Base-by-base conservation (phyloP, 331 rosid genomes). In the Erythrophleum ivorense region DNA sequence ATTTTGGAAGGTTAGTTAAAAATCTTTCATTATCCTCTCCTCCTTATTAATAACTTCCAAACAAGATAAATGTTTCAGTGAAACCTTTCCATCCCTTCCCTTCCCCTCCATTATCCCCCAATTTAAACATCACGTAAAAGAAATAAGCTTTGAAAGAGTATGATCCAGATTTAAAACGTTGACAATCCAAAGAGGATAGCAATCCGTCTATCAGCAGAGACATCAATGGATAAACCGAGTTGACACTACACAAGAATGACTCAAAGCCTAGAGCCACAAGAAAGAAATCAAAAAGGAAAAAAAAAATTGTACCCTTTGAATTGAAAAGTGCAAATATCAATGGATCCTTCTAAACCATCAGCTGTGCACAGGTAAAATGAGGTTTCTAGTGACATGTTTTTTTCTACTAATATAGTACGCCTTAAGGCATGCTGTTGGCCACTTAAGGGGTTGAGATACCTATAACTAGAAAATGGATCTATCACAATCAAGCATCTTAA, bases 191-290 rank as follows among this genome's bases (percentile, higher is more conserved):
- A n/a, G 78, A 31, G 73, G 29, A 57, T 2, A 64, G 10, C n/a
- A 38, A 68, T 40, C 40, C 3, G 29, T 54, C 1, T 5, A 69
- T 34, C 64, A 45, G 75, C 33, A 57, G 52, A 79, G 54, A 75
- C 64, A 46, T 66, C 59, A 63, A 43, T 19, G 36, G 31, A 24
- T 29, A 53, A 57, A 58, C 50, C 46, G 12, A 71, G 58, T 70
- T 64, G 46, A 65, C 68, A 31, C 48, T 50, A 78, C 55, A 48
- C 19, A 36, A 58, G 18, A 50, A 72, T 78, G 77, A 57, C 53
- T 73, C 71, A 64, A 24, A 1, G 29, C 29, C 29, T 24, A 0
- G 29, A 24, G 1, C 29, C 29, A 24, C 29, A 33, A 3, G 57
- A 10, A 71, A 40, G 34, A 24, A 5, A 16, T 11, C 29, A 55